Conservation (phyloP, 78 protist genomes). For the Anaeramoeba flamelloides region DNA sequence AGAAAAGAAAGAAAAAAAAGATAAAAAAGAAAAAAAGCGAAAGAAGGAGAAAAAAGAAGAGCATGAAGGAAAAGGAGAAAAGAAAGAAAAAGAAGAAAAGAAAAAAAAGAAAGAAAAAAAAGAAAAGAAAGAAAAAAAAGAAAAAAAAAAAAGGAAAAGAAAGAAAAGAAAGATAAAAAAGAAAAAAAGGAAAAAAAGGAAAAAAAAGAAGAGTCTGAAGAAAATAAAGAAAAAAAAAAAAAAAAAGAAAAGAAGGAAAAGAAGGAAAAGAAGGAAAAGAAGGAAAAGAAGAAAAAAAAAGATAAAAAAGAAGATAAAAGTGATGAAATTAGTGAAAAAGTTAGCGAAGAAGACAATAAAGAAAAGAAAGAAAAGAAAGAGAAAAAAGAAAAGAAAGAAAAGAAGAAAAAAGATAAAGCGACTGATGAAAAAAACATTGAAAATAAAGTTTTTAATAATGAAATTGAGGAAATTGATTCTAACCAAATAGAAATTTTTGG, state of each 20-base stretch:
- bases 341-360: neutral
- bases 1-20: neutral
- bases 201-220: neutral
- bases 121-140: no score
- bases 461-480: no score
- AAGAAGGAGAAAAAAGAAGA: constrained; percentile 6
- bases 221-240: neutral
- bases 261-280: constrained; percentile 4
- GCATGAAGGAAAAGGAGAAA: constrained; percentile 4
- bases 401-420: neutral
- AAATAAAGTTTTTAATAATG: neutral
- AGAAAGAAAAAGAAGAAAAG: constrained; percentile 2
- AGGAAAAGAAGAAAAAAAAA: constrained; percentile 4
- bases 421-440: constrained; percentile 1
- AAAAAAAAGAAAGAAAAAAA: neutral
- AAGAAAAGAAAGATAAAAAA: neutral
- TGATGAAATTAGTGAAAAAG: neutral
- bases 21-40: neutral
- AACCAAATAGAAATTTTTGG: neutral
- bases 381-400: constrained; percentile 6
- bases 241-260: constrained; percentile 1
- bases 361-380: constrained; percentile 2
- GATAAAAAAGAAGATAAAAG: neutral
- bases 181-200: neutral
- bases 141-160: neutral